Conservation (phyloP, 805 yeast species). For the Zygosaccharomyces bailii region DNA sequence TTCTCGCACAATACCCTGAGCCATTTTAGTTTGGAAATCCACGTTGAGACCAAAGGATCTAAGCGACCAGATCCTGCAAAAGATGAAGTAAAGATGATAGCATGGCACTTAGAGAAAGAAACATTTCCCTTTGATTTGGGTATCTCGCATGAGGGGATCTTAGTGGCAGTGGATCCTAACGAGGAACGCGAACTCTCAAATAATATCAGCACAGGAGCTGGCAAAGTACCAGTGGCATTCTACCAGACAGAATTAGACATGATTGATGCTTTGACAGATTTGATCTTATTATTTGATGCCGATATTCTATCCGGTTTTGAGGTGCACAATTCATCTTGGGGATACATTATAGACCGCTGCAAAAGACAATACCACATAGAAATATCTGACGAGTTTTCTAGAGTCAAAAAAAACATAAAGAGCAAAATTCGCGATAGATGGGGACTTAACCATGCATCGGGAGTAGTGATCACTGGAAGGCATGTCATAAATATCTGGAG, state of each 20-base stretch:
- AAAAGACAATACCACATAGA: constrained; percentile 46
- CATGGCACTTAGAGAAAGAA: constrained; percentile 59
- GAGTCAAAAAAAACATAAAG: constrained; percentile 48
- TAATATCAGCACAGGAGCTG: constrained; percentile 18
- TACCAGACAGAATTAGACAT: constrained; percentile 56
- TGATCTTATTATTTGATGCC: constrained; percentile 70
- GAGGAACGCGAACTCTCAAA: constrained; percentile 6
- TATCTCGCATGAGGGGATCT: constrained; percentile 40
- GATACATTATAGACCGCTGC: constrained; percentile 72
- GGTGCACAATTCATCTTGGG: constrained; percentile 81
- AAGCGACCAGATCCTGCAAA: constrained; percentile 59
- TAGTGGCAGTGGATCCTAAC: constrained; percentile 21
- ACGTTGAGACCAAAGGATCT: constrained; percentile 50
- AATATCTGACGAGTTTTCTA: constrained; percentile 54
- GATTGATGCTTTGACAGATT: constrained; percentile 50
- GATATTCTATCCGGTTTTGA: constrained; percentile 88
- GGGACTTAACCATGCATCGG: constrained; percentile 79
- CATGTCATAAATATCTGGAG: constrained; percentile 88
- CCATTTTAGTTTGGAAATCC: constrained; percentile 65
- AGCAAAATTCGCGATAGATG: constrained; percentile 64
- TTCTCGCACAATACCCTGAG: constrained; percentile 48
- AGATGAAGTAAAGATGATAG: constrained; percentile 58
- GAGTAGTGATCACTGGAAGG: constrained; percentile 68
- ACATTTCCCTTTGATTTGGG: constrained; percentile 36
- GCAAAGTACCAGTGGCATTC: constrained; percentile 35